Conservation (phyloP, 208 protist species). For the Angomonas ambiguus region DNA sequence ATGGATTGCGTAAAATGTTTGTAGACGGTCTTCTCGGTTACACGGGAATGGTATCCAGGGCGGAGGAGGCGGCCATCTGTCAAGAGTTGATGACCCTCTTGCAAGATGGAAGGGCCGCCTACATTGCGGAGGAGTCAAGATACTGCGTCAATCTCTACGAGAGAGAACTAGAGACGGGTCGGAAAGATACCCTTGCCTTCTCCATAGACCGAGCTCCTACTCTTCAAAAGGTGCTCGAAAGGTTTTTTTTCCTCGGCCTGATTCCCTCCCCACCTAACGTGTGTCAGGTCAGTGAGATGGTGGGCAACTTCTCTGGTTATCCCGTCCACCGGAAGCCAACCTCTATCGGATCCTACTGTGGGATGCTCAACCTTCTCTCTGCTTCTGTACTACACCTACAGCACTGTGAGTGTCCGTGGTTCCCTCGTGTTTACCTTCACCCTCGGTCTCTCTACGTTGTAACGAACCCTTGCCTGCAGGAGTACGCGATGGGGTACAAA, state of each 20-base stretch:
- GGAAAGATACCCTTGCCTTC: slow-evolving; percentile 82
- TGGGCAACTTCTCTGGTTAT: slow-evolving; percentile 86
- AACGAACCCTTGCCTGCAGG: slow-evolving; percentile 65
- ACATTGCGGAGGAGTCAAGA: slow-evolving; percentile 81
- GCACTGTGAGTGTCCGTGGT: slow-evolving; percentile 81
- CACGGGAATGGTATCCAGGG: slow-evolving; percentile 70
- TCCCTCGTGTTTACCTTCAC: slow-evolving; percentile 69
- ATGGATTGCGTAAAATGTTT: slow-evolving; percentile 77
- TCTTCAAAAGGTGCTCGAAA: slow-evolving; percentile 62
- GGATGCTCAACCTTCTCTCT: slow-evolving; percentile 84
- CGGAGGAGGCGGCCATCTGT: slow-evolving; percentile 66
- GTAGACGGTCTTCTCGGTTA: slow-evolving; percentile 75
- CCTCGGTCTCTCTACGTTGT: slow-evolving; percentile 84
- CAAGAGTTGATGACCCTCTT: slow-evolving; percentile 77
- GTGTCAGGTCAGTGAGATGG: slow-evolving; percentile 87
- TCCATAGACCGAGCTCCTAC: slow-evolving; percentile 52
- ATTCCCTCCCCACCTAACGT: slow-evolving; percentile 83
- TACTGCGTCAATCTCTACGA: slow-evolving; percentile 91
- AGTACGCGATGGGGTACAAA: slow-evolving; percentile 87
- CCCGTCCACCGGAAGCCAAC: slow-evolving; percentile 77
- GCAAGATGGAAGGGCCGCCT: slow-evolving; percentile 65
- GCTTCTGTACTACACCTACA: slow-evolving; percentile 78
- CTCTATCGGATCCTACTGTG: slow-evolving; percentile 79
- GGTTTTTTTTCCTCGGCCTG: slow-evolving; percentile 77
- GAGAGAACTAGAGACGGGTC: slow-evolving; percentile 62